Evolutionary conservation across 1,284 basidiomycete genomes (phyloP), one percentile per base, ranked within the genome.

Genomic region (Sphagnurus paluster): DNA sequence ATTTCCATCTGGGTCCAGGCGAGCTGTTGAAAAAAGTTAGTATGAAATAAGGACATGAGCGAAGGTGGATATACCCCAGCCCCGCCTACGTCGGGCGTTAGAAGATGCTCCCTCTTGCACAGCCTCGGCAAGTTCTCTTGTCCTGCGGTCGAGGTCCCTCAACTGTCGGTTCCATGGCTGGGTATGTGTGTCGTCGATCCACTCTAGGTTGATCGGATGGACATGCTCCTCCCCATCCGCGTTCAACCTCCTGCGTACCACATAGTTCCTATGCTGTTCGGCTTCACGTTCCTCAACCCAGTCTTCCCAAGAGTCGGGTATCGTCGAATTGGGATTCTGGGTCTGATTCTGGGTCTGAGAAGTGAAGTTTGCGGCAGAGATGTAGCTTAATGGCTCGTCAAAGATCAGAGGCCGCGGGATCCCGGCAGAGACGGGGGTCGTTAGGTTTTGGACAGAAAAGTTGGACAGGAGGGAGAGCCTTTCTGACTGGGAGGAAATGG

Each of bases 1-100:
- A 50, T 81, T 74, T 1, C 79, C 79, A 54, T 82, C 76, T 5
- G 71, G 62, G 61, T 82, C 75, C 28, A 82, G 68, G 40, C 76
- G 74, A 26, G 77, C 80, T 82, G 50, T 17, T 40, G 33, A 45
- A 24, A 36, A 39, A 30, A 40, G 26, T 49, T 14, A 36, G 24
- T 21, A 39, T 24, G 14, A 21, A 10, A 19, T 32, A 25, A 21
- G 39, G 34, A 50, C 25, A 38, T 30, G 7, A 9, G 39, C 21
- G 35, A 42, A 24, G 17, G 19, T 14, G 19, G 10, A 62, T 75
- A 54, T 57, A 80, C 79, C 75, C 79, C 77, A 80, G 40, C 74
- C 76, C 53, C 76, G 70, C 57, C 75, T 64, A 21, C 69, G 68
- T 42, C 64, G 62, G 32, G 60, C 54, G 25, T 52, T 52, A 24